Conservation (phyloP, 306 rosid species). For the Prunus mira region DNA sequence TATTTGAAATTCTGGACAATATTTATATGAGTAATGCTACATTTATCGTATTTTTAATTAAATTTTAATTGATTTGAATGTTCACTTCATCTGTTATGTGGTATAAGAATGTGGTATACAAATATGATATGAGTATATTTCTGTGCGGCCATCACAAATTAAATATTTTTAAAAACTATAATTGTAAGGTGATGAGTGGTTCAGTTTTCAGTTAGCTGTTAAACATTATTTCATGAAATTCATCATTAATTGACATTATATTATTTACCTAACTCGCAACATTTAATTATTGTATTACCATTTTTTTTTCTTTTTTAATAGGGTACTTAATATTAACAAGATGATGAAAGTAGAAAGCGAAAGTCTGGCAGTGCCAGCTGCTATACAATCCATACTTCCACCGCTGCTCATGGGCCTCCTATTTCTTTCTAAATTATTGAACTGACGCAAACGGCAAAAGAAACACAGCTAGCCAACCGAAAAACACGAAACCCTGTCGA, state of each 20-base stretch:
- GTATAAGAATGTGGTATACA: too few relatives aligned
- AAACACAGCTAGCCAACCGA: background rate
- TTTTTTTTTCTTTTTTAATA: background rate
- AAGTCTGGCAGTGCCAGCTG: background rate
- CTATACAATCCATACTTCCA: background rate
- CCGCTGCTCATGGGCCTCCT: background rate
- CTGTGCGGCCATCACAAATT: too few relatives aligned
- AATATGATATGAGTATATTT: too few relatives aligned
- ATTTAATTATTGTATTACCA: background rate
- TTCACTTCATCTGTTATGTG: rapidly evolving
- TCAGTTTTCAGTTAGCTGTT: too few relatives aligned
- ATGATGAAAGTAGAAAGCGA: background rate
- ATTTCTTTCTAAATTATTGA: background rate
- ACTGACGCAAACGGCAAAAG: background rate
- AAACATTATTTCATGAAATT: background rate
- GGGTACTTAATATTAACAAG: too few relatives aligned
- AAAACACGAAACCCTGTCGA: background rate
- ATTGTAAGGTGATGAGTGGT: too few relatives aligned
- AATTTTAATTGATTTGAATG: too few relatives aligned
- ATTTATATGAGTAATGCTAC: too few relatives aligned
- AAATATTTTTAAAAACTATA: too few relatives aligned
- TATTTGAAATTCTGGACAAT: background rate
- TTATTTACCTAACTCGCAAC: background rate
- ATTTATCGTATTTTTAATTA: too few relatives aligned
- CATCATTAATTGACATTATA: background rate